Percentiles rank a stretch among this genome's conserved stretches.
Conservation (phyloP, 176 grass and related monocot genomes). For the Avena sativa region DNA sequence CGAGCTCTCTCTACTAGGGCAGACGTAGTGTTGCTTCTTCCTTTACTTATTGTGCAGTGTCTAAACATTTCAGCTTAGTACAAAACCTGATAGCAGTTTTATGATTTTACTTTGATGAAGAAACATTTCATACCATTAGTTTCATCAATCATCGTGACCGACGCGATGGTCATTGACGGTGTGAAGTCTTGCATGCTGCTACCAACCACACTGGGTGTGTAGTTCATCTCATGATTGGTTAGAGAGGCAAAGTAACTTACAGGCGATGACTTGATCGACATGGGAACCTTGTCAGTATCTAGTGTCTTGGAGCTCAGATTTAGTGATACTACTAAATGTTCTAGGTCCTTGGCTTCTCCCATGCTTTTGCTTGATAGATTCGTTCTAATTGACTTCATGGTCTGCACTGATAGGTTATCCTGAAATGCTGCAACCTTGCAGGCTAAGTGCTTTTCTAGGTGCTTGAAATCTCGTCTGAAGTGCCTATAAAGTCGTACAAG, state of each 20-base stretch:
- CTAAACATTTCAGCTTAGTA: conserved; percentile 1
- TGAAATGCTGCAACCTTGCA: conserved; percentile 72
- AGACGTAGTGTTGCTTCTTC: not conserved
- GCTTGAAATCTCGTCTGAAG: conserved; percentile 67
- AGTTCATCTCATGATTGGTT: conserved; percentile 37
- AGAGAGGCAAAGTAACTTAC: conserved; percentile 62
- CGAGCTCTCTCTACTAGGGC: not conserved
- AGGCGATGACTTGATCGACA: conserved; percentile 44
- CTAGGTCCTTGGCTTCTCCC: conserved; percentile 44
- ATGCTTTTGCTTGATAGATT: conserved; percentile 50
- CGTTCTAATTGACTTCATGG: conserved; percentile 45
- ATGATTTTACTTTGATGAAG: not conserved
- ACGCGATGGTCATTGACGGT: conserved; percentile 27
- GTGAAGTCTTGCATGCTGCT: conserved; percentile 43
- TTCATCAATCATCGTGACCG: conserved; percentile 33
- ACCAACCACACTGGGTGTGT: conserved; percentile 33
- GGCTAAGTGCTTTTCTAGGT: conserved; percentile 66
- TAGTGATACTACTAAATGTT: conserved; percentile 27
- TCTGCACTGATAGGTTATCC: conserved; percentile 49
- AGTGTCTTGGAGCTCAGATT: conserved; percentile 43
- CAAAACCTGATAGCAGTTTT: not conserved
- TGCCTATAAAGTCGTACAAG: conserved; percentile 43
- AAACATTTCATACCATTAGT: conserved; percentile 52
- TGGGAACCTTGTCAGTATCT: conserved; percentile 35
- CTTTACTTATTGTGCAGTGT: not conserved